Evolutionary conservation across 805 yeast species (phyloP).

Genomic region (Suhomyces prunicola): DNA sequence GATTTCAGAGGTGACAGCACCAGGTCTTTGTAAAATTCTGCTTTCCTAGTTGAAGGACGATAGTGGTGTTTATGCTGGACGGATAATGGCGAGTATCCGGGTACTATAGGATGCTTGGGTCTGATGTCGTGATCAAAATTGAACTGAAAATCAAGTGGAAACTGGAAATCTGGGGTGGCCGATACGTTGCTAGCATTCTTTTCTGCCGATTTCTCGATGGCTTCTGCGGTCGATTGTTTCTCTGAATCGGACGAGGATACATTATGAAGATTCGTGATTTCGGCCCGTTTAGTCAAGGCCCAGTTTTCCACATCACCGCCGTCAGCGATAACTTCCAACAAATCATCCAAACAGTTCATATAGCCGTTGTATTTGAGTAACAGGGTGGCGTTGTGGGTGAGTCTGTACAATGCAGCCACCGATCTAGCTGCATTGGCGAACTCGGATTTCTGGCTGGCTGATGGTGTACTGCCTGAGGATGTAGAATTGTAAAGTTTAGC

Average conservation of each 20-base stretch:
- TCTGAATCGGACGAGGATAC: neutral
- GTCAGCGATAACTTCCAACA: slow-evolving; percentile 38
- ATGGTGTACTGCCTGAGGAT: slow-evolving; percentile 9
- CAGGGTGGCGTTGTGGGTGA: slow-evolving; percentile 52
- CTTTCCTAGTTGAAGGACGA: neutral
- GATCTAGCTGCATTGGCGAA: slow-evolving; percentile 43
- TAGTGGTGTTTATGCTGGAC: slow-evolving; percentile 23
- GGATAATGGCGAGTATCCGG: slow-evolving; percentile 38
- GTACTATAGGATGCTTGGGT: slow-evolving; percentile 27
- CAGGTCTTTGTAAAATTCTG: slow-evolving; percentile 3
- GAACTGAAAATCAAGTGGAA: slow-evolving; percentile 32
- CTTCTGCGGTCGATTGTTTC: neutral
- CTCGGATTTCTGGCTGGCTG: slow-evolving; percentile 21
- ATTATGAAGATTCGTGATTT: slow-evolving; percentile 21
- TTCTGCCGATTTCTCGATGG: neutral
- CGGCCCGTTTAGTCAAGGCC: slow-evolving; percentile 48
- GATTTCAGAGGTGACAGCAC: slow-evolving; percentile 7
- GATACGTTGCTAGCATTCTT: neutral
- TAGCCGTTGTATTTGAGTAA: slow-evolving; percentile 56
- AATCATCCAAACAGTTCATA: slow-evolving; percentile 57
- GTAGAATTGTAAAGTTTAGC: slow-evolving; percentile 46
- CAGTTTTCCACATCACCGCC: slow-evolving; percentile 51
- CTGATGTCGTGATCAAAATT: slow-evolving; percentile 25
- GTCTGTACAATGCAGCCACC: slow-evolving; percentile 52
- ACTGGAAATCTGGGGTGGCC: slow-evolving; percentile 1